phyloP scores from a whole-genome alignment of 371 early-diverging fungal species.

The Rhizopus sp. region DNA sequence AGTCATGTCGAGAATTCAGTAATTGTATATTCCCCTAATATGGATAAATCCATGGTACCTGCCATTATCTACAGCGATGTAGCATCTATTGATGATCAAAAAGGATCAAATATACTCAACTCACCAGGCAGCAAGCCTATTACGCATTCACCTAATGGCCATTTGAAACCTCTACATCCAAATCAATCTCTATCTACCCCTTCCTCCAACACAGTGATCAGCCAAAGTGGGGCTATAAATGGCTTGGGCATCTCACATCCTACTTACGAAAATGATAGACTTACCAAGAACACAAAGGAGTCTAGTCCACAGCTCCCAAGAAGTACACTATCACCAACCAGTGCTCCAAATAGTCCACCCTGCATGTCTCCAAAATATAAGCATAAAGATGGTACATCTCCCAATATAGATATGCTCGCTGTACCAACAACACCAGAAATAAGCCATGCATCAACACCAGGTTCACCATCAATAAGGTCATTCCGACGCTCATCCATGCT shows the following conservation, averaged over 20 bases:
- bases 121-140: background rate
- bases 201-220: background rate
- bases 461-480: conserved; percentile 4
- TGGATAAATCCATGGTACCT: conserved; percentile 12
- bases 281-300: background rate
- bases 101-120: background rate
- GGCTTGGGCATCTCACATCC: conserved; percentile 19
- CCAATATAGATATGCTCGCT: background rate
- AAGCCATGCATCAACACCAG: conserved; percentile 8
- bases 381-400: background rate
- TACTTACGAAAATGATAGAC: background rate
- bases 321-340: background rate
- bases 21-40: conserved; percentile 10
- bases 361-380: background rate
- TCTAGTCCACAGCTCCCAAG: background rate
- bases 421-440: conserved; percentile 12
- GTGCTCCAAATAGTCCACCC: background rate
- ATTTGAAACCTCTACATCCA: background rate
- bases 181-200: background rate
- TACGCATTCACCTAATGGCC: background rate
- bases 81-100: background rate
- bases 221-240: background rate
- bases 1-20: conserved; percentile 21
- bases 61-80: conserved; percentile 19
- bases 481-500: conserved; percentile 14